These are phyloP conservation scores for Zygosaccharomyces kombuchaensis DNA, from an alignment of 805 yeast genomes.

Conservation along the genomic window DNA sequence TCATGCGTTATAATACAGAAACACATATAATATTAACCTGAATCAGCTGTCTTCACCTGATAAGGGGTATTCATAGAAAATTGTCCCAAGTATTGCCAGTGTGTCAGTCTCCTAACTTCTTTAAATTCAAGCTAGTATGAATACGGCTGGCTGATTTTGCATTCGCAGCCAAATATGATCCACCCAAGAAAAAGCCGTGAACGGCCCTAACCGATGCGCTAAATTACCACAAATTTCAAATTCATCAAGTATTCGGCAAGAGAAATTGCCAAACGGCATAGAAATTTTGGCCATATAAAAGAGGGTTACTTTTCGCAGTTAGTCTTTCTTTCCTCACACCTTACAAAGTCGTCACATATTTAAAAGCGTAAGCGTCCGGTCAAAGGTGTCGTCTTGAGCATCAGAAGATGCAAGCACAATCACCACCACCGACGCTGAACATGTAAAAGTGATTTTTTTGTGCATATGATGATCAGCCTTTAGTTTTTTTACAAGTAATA, in stretches of 20 bases:
- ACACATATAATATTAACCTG: no score
- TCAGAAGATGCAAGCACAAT: neutral
- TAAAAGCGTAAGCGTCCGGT: neutral
- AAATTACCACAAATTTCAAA: neutral
- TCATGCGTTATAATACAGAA: no score
- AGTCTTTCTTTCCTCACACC: neutral
- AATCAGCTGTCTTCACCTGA: no score
- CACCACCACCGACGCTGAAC: neutral
- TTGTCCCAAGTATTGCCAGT: no score
- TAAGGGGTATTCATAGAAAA: no score
- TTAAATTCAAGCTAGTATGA: neutral
- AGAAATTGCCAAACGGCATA: neutral
- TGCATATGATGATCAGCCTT: conserved; percentile 11
- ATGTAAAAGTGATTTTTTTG: conserved; percentile 3
- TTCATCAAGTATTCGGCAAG: neutral
- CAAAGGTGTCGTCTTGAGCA: neutral
- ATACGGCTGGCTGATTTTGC: neutral
- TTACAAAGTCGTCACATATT: neutral
- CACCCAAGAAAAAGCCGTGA: neutral
- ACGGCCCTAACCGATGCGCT: neutral
- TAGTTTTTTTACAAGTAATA: conserved; percentile 7
- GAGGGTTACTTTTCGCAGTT: neutral
- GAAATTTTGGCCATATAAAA: neutral
- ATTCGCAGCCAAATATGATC: neutral
- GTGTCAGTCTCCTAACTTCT: no score